A percentile compares a stretch with the other conserved stretches of the same genome.
phyloP scores from a whole-genome alignment of 139 green algal genomes.

The Closterium sp. region DNA sequence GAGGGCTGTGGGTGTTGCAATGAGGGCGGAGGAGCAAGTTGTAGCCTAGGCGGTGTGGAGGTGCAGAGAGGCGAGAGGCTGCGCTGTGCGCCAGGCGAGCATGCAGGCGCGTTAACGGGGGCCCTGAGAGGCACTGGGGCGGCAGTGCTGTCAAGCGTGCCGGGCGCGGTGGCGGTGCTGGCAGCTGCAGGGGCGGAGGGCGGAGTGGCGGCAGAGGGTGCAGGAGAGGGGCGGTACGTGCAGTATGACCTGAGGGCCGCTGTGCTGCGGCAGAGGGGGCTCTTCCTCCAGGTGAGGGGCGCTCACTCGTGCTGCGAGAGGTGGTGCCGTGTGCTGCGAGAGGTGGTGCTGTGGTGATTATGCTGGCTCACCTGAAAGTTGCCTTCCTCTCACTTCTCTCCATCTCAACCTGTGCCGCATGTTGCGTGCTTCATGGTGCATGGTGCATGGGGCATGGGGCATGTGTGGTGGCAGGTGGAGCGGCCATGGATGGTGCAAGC shows the following conservation, averaged over 20 bases:
- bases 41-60: not conserved
- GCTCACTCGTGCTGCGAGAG: not conserved
- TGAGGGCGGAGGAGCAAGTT: not conserved
- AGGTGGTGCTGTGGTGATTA: too few relatives aligned
- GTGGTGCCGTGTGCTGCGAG: too few relatives aligned
- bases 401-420: not conserved
- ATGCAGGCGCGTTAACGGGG: not conserved
- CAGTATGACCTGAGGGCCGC: not conserved
- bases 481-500: not conserved
- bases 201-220: not conserved
- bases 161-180: not conserved
- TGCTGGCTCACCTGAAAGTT: too few relatives aligned
- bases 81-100: too few relatives aligned
- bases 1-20: not conserved
- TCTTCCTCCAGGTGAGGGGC: not conserved
- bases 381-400: not conserved
- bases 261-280: not conserved
- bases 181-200: not conserved
- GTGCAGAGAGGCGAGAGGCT: not conserved
- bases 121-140: not conserved
- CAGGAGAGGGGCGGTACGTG: not conserved
- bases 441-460: not conserved
- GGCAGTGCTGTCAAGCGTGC: too few relatives aligned
- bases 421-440: not conserved
- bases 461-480: not conserved